phyloP scores from a whole-genome alignment of 352 stramenopile genomes.

The Phytophthora cactorum region DNA sequence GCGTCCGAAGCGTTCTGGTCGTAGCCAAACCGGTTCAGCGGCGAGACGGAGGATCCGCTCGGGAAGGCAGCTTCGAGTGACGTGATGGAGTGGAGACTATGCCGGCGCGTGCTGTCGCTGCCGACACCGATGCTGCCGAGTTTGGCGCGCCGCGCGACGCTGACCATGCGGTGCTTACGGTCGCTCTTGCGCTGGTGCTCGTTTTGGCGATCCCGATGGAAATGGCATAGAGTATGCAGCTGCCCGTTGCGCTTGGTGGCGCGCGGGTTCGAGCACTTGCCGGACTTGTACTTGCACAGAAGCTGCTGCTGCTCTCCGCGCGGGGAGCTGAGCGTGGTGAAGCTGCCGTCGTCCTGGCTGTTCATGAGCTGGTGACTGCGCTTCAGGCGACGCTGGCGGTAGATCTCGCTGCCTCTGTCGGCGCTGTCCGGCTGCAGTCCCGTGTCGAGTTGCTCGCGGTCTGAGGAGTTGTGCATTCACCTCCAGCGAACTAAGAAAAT shows the following conservation, averaged over 20 bases:
- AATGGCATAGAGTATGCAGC: constrained; percentile 86
- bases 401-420: constrained; percentile 39
- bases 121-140: constrained; percentile 67
- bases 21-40: constrained; percentile 37
- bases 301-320: constrained; percentile 47
- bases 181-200: constrained; percentile 89
- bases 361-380: constrained; percentile 42
- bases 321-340: constrained; percentile 49
- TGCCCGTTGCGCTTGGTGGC: constrained; percentile 88
- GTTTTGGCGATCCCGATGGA: constrained; percentile 85
- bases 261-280: constrained; percentile 83
- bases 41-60: constrained; percentile 31
- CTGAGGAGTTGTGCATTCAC: constrained; percentile 39
- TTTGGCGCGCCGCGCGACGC: constrained; percentile 74
- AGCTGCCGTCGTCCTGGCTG: constrained; percentile 37
- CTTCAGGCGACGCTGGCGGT: constrained; percentile 40
- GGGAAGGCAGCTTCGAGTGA: constrained; percentile 50
- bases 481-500: constrained; percentile 3
- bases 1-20: constrained; percentile 46
- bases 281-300: constrained; percentile 89
- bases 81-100: constrained; percentile 52
- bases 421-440: constrained; percentile 37
- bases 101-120: constrained; percentile 35
- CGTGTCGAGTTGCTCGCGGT: constrained; percentile 39
- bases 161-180: constrained; percentile 87